Conservation (phyloP, 1,284 basidiomycete species). For the Trametes versicolor region DNA sequence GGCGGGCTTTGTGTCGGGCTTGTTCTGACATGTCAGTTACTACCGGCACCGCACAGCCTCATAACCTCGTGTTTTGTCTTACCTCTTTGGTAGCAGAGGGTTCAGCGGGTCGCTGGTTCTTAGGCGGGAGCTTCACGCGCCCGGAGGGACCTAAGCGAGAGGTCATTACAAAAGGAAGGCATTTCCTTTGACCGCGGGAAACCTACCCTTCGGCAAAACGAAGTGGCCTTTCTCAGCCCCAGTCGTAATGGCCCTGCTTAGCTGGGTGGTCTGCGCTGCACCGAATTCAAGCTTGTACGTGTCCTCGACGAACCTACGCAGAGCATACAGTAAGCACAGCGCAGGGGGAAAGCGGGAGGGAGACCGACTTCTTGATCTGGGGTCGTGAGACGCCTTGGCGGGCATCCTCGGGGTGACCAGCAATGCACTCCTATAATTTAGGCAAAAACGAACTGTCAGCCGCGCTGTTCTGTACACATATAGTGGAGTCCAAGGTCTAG, state of each 20-base stretch:
- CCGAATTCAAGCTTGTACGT: constrained; percentile 84
- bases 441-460: constrained; percentile 16
- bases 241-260: constrained; percentile 82
- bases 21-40: constrained; percentile 56
- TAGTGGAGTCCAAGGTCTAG: neutral
- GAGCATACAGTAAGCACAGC: constrained; percentile 22
- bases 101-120: constrained; percentile 57
- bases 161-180: constrained; percentile 19
- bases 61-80: constrained; percentile 28
- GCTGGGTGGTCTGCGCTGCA: constrained; percentile 81
- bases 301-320: constrained; percentile 74
- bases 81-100: constrained; percentile 76
- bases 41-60: constrained; percentile 29
- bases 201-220: constrained; percentile 85
- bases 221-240: constrained; percentile 87
- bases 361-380: constrained; percentile 87
- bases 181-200: constrained; percentile 17
- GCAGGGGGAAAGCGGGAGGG: constrained; percentile 8
- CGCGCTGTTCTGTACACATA: neutral
- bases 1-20: constrained; percentile 54
- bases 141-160: constrained; percentile 69
- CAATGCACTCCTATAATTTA: constrained; percentile 79
- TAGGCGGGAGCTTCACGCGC: constrained; percentile 87
- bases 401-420: constrained; percentile 78
- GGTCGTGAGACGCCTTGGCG: constrained; percentile 90